Base-by-base conservation (phyloP, 23 red algal species). In the Rhodosorus marinus region DNA sequence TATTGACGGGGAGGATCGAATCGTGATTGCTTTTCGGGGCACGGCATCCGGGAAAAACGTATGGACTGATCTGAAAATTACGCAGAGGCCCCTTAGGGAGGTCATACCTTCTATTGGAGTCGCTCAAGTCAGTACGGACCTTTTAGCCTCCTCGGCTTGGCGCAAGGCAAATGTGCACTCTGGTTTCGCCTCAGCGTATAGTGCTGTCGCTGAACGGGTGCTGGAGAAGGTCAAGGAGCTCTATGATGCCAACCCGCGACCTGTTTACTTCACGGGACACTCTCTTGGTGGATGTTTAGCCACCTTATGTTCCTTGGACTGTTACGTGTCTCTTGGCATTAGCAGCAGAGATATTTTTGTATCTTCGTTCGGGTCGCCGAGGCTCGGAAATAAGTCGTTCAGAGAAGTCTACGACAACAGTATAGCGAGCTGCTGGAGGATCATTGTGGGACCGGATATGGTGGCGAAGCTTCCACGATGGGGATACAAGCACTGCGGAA, bases 1-100 rank as follows among this genome's bases (percentile, higher is more conserved):
- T 24, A 60, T 80, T 23, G 72, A 80, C 46, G 73, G 72, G 7
- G 33, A 51, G 15, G 83, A 92, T 42, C 73, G 83, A 9, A 80
- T 92, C 24, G 66, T 80, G 26, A 67, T 92, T 38, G 65, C 67
- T 29, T 92, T 92, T 26, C 72, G 73, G 33, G 83, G 83, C 4
- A 92, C 83, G 2, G 74, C 72, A 17, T 81, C 74, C 4, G 52
- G 67, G 3, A 72, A 75, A 56, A 92, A 92, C 48, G 67, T 92
- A 20, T 64, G 68, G 25, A 80, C 83, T 8, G 83, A 92, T 53
- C 30, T 92, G 11, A 64, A 64, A 33, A 74, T 84, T 43, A 43
- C 11, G 38, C 38, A 11, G 11, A 11, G 38, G 38, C 38, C 11
- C 11, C 38, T 43, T 11, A 17, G 17, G 11, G 38, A 11, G 17